Conservation (phyloP, 306 rosid species). For the Fagus crenata region DNA sequence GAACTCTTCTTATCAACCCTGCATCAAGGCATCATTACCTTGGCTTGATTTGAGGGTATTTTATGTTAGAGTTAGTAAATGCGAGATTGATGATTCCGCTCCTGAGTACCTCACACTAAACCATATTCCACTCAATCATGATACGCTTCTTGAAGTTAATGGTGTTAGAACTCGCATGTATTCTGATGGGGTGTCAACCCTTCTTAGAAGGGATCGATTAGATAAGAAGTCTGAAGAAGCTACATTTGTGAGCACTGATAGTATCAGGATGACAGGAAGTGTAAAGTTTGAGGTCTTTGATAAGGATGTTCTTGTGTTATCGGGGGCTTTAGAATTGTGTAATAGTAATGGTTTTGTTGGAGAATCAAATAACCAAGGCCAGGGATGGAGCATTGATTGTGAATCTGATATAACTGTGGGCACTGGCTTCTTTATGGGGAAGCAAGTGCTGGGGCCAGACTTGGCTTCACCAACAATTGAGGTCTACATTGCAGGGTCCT, state of each 20-base stretch:
- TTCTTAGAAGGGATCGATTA: constrained; percentile 68
- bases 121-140: constrained; percentile 66
- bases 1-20: constrained; percentile 46
- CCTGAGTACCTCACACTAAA: constrained; percentile 65
- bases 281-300: constrained; percentile 79
- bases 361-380: constrained; percentile 44
- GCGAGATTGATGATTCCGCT: constrained; percentile 62
- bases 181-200: constrained; percentile 56
- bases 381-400: constrained; percentile 67
- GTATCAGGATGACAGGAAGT: constrained; percentile 68
- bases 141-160: constrained; percentile 73
- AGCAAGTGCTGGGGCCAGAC: constrained; percentile 44
- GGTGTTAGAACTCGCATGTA: constrained; percentile 64
- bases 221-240: constrained; percentile 81
- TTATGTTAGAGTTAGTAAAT: constrained; percentile 71
- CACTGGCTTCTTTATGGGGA: constrained; percentile 53
- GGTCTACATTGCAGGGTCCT: constrained; percentile 81
- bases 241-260: constrained; percentile 83
- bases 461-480: constrained; percentile 56
- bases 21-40: constrained; percentile 53
- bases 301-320: constrained; percentile 56
- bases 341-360: constrained; percentile 36
- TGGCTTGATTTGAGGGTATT: constrained; percentile 79
- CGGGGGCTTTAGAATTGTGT: constrained; percentile 59
- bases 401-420: constrained; percentile 48